phyloP scores from a whole-genome alignment of 495 filamentous ascomycete species.

The Recurvomyces mirabilis region DNA sequence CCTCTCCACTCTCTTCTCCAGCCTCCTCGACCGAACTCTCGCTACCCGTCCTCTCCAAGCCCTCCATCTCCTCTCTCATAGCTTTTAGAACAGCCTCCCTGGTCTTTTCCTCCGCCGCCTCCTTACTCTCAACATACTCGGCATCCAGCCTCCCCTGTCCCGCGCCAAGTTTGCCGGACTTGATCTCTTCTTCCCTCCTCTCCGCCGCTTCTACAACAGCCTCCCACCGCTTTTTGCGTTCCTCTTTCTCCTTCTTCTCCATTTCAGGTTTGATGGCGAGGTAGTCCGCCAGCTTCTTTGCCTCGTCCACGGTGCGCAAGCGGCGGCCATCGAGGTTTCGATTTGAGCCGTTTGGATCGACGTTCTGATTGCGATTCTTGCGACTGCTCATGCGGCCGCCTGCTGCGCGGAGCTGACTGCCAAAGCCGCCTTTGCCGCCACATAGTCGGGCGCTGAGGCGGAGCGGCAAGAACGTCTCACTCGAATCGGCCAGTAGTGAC shows the following conservation, averaged over 20 bases:
- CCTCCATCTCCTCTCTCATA: slow-evolving; percentile 52
- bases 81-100: slow-evolving; percentile 70
- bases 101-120: slow-evolving; percentile 70
- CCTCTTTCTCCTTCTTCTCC: slow-evolving; percentile 84
- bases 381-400: slow-evolving; percentile 95
- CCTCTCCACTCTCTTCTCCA: slow-evolving; percentile 37
- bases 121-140: slow-evolving; percentile 87
- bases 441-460: slow-evolving; percentile 63
- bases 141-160: slow-evolving; percentile 60
- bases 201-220: slow-evolving; percentile 75
- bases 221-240: slow-evolving; percentile 67
- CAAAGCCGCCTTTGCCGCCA: slow-evolving; percentile 95
- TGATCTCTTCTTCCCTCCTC: slow-evolving; percentile 66
- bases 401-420: slow-evolving; percentile 89
- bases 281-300: slow-evolving; percentile 89
- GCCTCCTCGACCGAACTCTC: slow-evolving; percentile 31
- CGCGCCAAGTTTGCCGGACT: slow-evolving; percentile 37
- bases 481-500: slow-evolving; percentile 35
- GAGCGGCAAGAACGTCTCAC: slow-evolving; percentile 61
- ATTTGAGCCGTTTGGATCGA: slow-evolving; percentile 43
- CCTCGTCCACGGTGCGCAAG: slow-evolving; percentile 82
- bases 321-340: slow-evolving; percentile 88
- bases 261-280: slow-evolving; percentile 92
- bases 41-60: slow-evolving; percentile 23
- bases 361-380: slow-evolving; percentile 74